Conservation (phyloP, 73 alveolate genomes). For the Paramecium caudatum region DNA sequence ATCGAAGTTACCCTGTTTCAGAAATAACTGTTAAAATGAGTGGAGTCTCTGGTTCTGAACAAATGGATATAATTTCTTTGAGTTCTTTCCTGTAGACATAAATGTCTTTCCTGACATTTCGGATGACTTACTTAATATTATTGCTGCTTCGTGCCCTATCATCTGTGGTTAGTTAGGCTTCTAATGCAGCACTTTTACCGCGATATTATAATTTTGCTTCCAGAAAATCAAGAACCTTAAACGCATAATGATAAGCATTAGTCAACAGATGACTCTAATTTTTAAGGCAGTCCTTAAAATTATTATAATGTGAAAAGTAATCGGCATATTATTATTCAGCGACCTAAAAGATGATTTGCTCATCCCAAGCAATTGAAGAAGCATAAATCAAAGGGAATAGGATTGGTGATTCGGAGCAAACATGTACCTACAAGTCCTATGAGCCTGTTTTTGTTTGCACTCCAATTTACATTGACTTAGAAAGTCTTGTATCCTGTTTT, state of each 20-base stretch:
- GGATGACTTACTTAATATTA: background rate
- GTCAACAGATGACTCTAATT: background rate
- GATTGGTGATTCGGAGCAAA: background rate
- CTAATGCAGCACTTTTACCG: background rate
- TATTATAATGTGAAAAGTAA: background rate
- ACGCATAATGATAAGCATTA: background rate
- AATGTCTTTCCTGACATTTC: background rate
- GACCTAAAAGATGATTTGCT: background rate
- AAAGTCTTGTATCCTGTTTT: background rate
- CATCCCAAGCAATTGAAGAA: background rate
- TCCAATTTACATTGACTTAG: constrained; percentile 1
- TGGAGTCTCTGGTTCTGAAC: constrained; percentile 43
- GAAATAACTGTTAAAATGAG: background rate
- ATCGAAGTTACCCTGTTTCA: background rate
- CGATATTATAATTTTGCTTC: background rate
- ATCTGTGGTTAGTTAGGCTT: background rate
- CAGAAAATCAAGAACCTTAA: background rate
- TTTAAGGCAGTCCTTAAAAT: background rate
- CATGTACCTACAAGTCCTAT: background rate
- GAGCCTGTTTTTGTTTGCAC: background rate
- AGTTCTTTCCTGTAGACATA: constrained; percentile 22
- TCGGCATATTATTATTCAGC: background rate
- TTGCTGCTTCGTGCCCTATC: background rate
- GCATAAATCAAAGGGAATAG: constrained; percentile 13
- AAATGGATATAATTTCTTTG: background rate